These are phyloP conservation scores for Cladosporium sp. DNA, from an alignment of 2,329 filamentous ascomycete species.

Conservation along the genomic window DNA sequence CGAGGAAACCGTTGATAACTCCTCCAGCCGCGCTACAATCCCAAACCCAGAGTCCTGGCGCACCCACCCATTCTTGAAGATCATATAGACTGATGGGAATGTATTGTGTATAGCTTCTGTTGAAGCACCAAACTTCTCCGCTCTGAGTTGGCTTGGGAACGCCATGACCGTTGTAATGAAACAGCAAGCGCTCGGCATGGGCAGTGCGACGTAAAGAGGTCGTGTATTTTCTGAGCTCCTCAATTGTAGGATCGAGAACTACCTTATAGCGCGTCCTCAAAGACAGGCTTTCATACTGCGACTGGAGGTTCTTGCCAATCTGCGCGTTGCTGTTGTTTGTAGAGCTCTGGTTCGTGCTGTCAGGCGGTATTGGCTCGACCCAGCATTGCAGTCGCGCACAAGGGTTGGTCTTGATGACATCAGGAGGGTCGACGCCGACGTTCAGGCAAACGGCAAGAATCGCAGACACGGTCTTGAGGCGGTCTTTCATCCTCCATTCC, in stretches of 20 bases:
- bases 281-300: conserved; percentile 93
- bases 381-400: conserved; percentile 94
- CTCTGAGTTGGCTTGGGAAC: conserved; percentile 93
- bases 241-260: conserved; percentile 91
- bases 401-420: conserved; percentile 92
- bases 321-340: conserved; percentile 58
- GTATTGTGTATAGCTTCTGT: conserved; percentile 98
- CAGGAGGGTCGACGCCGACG: conserved; percentile 94
- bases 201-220: conserved; percentile 85
- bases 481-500: conserved; percentile 96
- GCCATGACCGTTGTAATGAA: conserved; percentile 98
- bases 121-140: conserved; percentile 99
- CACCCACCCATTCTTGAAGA: conserved; percentile 90
- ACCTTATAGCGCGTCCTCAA: conserved; percentile 97
- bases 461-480: conserved; percentile 93
- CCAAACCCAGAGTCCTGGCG: conserved; percentile 94
- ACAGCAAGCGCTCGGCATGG: conserved; percentile 92
- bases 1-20: conserved; percentile 90
- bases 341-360: conserved; percentile 32
- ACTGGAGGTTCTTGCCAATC: conserved; percentile 93
- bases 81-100: conserved; percentile 96
- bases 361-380: conserved; percentile 79
- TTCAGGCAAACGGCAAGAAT: conserved; percentile 93
- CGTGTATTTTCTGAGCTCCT: conserved; percentile 96
- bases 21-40: conserved; percentile 96